phyloP scores from a whole-genome alignment of 2,329 filamentous ascomycete species.

The Paecilomyces sp. region DNA sequence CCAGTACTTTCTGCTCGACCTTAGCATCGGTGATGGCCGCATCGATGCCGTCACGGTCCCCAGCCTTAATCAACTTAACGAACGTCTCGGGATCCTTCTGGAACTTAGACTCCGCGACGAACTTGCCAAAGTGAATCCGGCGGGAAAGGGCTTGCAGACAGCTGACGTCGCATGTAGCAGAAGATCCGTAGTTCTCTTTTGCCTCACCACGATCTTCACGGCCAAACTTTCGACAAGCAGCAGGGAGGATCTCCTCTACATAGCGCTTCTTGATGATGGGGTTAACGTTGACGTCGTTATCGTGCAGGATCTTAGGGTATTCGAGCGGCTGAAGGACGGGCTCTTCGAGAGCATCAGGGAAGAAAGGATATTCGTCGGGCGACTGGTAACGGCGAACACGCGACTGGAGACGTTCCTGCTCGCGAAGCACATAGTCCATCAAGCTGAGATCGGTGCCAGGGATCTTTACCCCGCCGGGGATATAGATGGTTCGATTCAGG shows the following conservation, averaged over 20 bases:
- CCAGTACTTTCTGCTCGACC: slow-evolving; percentile 87
- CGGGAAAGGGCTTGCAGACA: slow-evolving; percentile 85
- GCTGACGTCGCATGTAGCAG: slow-evolving; percentile 83
- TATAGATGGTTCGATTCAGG: slow-evolving; percentile 81
- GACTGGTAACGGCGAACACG: slow-evolving; percentile 91
- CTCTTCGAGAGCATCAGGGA: slow-evolving; percentile 68
- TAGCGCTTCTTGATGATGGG: slow-evolving; percentile 79
- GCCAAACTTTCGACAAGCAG: slow-evolving; percentile 69
- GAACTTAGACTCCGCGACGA: slow-evolving; percentile 96
- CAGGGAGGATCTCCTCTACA: slow-evolving; percentile 72
- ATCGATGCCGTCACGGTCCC: slow-evolving; percentile 73
- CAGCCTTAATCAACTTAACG: slow-evolving; percentile 71
- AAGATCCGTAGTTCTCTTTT: slow-evolving; percentile 91
- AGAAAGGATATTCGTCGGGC: slow-evolving; percentile 97
- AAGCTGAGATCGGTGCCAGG: slow-evolving; percentile 69
- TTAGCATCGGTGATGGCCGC: slow-evolving; percentile 82
- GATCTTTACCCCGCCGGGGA: slow-evolving; percentile 69
- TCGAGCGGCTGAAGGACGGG: slow-evolving; percentile 81
- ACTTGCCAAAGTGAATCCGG: slow-evolving; percentile 95
- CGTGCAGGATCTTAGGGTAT: slow-evolving; percentile 82
- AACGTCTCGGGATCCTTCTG: slow-evolving; percentile 72
- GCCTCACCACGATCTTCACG: slow-evolving; percentile 73
- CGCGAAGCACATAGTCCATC: slow-evolving; percentile 86
- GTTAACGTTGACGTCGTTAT: slow-evolving; percentile 88
- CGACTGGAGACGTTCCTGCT: slow-evolving; percentile 87